A percentile compares a stretch with the other conserved stretches of the same genome.
Evolutionary conservation across 495 filamentous ascomycete genomes (phyloP).

Genomic region (Aspergillus taichungensis): DNA sequence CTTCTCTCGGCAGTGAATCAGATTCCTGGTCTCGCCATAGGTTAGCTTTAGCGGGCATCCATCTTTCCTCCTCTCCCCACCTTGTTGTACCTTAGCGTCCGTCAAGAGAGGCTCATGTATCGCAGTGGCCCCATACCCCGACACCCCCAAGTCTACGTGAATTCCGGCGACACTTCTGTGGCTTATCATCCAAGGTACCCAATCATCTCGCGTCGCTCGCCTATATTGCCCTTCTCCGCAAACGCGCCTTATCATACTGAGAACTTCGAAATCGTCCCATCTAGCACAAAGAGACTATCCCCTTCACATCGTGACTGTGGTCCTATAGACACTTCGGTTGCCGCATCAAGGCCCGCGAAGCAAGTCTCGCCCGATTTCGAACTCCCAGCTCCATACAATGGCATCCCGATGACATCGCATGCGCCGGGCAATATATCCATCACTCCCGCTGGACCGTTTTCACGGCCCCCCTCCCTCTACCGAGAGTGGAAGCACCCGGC

Average conservation of each 20-base stretch:
- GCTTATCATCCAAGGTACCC: slow-evolving; percentile 40
- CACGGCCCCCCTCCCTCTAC: slow-evolving; percentile 21
- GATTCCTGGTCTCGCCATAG: slow-evolving; percentile 35
- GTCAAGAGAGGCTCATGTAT: slow-evolving; percentile 21
- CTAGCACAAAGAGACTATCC: slow-evolving; percentile 29
- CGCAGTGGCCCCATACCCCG: slow-evolving; percentile 26
- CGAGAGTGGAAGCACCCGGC: slow-evolving; percentile 30
- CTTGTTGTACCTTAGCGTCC: slow-evolving; percentile 1
- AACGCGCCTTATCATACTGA: slow-evolving; percentile 6
- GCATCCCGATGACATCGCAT: slow-evolving; percentile 20
- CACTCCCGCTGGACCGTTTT: slow-evolving; percentile 25
- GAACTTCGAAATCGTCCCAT: slow-evolving; percentile 9
- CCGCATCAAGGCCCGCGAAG: slow-evolving; percentile 11
- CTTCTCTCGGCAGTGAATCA: slow-evolving; percentile 25
- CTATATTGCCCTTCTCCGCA: slow-evolving; percentile 1
- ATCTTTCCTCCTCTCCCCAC: slow-evolving; percentile 1
- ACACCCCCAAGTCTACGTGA: slow-evolving; percentile 23
- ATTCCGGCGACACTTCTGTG: slow-evolving; percentile 24
- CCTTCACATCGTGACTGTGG: slow-evolving; percentile 22
- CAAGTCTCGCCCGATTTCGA: slow-evolving; percentile 25
- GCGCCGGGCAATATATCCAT: slow-evolving; percentile 29
- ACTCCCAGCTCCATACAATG: slow-evolving; percentile 23
- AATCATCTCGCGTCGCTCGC: slow-evolving; percentile 8
- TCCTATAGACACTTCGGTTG: slow-evolving; percentile 20
- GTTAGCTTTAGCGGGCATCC: slow-evolving; percentile 26